A percentile compares a stretch with the other conserved stretches of the same genome.
Evolutionary conservation across 2,329 filamentous ascomycete species (phyloP).

Genomic region (Aureobasidium uvarum): DNA sequence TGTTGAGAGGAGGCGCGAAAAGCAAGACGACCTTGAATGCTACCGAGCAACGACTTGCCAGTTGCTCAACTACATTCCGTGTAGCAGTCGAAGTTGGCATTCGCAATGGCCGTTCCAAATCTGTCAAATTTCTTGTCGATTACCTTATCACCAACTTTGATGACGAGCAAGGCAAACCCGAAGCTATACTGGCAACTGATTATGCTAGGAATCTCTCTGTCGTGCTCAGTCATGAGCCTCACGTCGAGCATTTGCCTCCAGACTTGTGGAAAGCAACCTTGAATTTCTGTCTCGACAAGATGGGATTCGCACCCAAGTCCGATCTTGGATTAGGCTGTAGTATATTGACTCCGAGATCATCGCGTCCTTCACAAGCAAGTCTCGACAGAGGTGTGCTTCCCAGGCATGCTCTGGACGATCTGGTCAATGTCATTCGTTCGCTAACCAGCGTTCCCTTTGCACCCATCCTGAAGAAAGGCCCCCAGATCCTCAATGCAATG

Average conservation of each 20-base stretch:
- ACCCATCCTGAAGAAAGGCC: slow-evolving; percentile 49
- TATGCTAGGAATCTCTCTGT: slow-evolving; percentile 74
- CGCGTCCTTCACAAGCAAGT: slow-evolving; percentile 30
- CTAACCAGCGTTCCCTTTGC: slow-evolving; percentile 37
- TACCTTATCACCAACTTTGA: slow-evolving; percentile 77
- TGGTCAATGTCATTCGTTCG: slow-evolving; percentile 34
- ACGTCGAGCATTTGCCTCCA: slow-evolving; percentile 73
- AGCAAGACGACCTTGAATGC: slow-evolving; percentile 13
- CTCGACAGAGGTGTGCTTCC: slow-evolving; percentile 13
- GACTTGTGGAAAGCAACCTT: slow-evolving; percentile 67
- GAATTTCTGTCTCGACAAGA: slow-evolving; percentile 66
- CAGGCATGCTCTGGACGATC: slow-evolving; percentile 35
- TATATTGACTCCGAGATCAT: slow-evolving; percentile 33
- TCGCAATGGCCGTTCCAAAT: slow-evolving; percentile 68
- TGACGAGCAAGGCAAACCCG: slow-evolving; percentile 59
- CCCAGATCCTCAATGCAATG: slow-evolving; percentile 57
- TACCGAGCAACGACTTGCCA: slow-evolving; percentile 59
- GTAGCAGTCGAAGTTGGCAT: slow-evolving; percentile 68
- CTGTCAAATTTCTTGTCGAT: slow-evolving; percentile 72
- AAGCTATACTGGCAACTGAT: slow-evolving; percentile 68
- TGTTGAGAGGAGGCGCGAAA: slow-evolving; percentile 39
- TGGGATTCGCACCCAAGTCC: slow-evolving; percentile 41
- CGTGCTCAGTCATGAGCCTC: slow-evolving; percentile 69
- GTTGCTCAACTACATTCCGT: slow-evolving; percentile 69
- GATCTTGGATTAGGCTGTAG: slow-evolving; percentile 26